Conservation (phyloP, 352 stramenopile species). For the Thraustotheca clavata region DNA sequence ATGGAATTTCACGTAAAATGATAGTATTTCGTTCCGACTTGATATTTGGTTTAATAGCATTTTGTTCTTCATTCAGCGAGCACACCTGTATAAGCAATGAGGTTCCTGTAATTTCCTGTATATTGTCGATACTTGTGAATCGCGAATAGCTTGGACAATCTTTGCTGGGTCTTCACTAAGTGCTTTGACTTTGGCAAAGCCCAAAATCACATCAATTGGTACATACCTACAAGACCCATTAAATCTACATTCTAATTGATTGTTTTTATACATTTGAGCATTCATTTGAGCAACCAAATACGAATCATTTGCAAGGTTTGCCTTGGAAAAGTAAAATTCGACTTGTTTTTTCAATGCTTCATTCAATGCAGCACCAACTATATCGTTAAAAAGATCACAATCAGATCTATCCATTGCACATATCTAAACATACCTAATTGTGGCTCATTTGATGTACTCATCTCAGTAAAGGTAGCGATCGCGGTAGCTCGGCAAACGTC, state of each 20-base stretch:
- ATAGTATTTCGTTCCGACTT: constrained; percentile 90
- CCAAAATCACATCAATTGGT: constrained; percentile 67
- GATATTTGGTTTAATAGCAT: constrained; percentile 89
- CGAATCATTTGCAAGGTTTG: constrained; percentile 78
- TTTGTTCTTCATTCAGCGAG: constrained; percentile 58
- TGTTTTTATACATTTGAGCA: constrained; percentile 83
- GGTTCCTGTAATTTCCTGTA: constrained; percentile 7
- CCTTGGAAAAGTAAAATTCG: constrained; percentile 89
- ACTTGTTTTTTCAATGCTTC: constrained; percentile 78
- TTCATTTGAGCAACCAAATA: constrained; percentile 88
- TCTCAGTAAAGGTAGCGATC: neutral
- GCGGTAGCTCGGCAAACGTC: neutral
- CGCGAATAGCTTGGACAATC: constrained; percentile 56
- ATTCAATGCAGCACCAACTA: constrained; percentile 61
- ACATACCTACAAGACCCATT: constrained; percentile 49
- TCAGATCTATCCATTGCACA: neutral
- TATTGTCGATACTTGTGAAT: constrained; percentile 41
- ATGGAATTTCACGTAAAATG: constrained; percentile 89
- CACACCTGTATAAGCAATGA: constrained; percentile 33
- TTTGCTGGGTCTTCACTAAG: constrained; percentile 56
- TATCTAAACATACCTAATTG: neutral
- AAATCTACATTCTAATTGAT: neutral
- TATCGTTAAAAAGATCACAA: neutral
- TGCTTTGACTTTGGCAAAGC: constrained; percentile 82
- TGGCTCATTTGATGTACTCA: constrained; percentile 9